Conservation (phyloP, 2,329 filamentous ascomycete species). For the Furcasterigmium furcatum region DNA sequence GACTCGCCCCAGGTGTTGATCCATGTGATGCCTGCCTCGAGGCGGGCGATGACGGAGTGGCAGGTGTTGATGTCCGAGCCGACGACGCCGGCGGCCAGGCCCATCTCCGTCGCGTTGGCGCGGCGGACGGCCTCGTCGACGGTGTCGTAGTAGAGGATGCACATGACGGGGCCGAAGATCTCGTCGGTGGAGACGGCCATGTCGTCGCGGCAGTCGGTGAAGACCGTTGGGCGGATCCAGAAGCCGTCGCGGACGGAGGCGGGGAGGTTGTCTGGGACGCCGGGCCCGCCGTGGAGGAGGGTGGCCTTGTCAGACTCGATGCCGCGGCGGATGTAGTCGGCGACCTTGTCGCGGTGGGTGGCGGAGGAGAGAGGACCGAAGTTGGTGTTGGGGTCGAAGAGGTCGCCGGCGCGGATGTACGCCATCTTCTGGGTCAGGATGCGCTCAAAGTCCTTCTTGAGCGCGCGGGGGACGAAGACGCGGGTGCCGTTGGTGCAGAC, state of each 20-base stretch:
- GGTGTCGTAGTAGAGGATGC: constrained; percentile 69
- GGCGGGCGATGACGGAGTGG: constrained; percentile 65
- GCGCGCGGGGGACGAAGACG: constrained; percentile 70
- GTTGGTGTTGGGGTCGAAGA: constrained; percentile 72
- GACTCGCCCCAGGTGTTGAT: constrained; percentile 92
- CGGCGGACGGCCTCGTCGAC: constrained; percentile 67
- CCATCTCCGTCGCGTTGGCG: constrained; percentile 75
- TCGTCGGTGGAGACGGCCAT: constrained; percentile 82
- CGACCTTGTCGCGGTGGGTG: constrained; percentile 73
- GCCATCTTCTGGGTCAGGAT: constrained; percentile 71
- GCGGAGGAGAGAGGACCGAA: constrained; percentile 80
- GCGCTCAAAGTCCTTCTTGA: constrained; percentile 68
- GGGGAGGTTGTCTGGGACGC: constrained; percentile 47
- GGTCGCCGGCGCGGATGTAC: constrained; percentile 71
- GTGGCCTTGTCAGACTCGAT: constrained; percentile 69
- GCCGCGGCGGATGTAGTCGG: constrained; percentile 73
- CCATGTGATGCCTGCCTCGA: constrained; percentile 88
- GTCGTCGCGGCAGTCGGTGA: constrained; percentile 78
- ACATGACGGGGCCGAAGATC: constrained; percentile 88
- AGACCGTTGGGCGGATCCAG: constrained; percentile 82
- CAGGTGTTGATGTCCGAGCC: constrained; percentile 71
- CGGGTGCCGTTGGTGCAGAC: constrained; percentile 92
- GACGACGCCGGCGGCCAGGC: constrained; percentile 82
- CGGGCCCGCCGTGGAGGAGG: constrained; percentile 68
- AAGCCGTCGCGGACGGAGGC: constrained; percentile 59